Percentiles rank a stretch among this genome's conserved stretches.
Conservation (phyloP, 2,329 filamentous ascomycete genomes). For the Fusarium guadeloupense region DNA sequence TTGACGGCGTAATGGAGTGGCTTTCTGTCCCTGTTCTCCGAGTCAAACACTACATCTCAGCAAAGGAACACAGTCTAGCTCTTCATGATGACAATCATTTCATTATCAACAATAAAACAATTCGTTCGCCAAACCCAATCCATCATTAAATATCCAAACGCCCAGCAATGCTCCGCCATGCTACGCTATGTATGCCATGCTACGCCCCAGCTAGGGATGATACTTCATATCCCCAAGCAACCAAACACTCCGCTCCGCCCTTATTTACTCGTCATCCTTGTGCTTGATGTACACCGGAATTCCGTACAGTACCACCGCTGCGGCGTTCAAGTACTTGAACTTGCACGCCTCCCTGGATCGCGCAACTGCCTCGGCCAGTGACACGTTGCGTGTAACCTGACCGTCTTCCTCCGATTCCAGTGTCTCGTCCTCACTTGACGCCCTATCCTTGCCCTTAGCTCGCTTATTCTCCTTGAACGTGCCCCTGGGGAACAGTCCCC, state of each 20-base stretch:
- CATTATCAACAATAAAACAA: slow-evolving; percentile 3
- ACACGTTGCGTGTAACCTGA: slow-evolving; percentile 53
- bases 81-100: slow-evolving; percentile 1
- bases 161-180: slow-evolving; percentile 28
- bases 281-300: slow-evolving; percentile 83
- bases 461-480: slow-evolving; percentile 52
- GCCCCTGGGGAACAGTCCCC: slow-evolving; percentile 74
- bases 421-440: slow-evolving; percentile 37
- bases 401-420: slow-evolving; percentile 37
- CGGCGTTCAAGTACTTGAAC: slow-evolving; percentile 90
- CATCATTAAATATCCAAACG: slow-evolving; percentile 30
- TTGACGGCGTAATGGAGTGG: neutral
- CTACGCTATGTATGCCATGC: slow-evolving; percentile 15
- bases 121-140: slow-evolving; percentile 21
- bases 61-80: no score
- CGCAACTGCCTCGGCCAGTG: slow-evolving; percentile 83
- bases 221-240: slow-evolving; percentile 10
- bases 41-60: neutral
- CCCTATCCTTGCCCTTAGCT: slow-evolving; percentile 42
- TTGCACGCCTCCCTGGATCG: slow-evolving; percentile 81
- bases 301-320: slow-evolving; percentile 92
- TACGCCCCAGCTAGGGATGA: slow-evolving; percentile 7
- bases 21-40: neutral
- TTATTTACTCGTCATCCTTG: slow-evolving; percentile 35
- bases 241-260: slow-evolving; percentile 11